These are phyloP conservation scores for Aspergillus haitiensis DNA, from an alignment of 495 filamentous ascomycete genomes.

Conservation along the genomic window DNA sequence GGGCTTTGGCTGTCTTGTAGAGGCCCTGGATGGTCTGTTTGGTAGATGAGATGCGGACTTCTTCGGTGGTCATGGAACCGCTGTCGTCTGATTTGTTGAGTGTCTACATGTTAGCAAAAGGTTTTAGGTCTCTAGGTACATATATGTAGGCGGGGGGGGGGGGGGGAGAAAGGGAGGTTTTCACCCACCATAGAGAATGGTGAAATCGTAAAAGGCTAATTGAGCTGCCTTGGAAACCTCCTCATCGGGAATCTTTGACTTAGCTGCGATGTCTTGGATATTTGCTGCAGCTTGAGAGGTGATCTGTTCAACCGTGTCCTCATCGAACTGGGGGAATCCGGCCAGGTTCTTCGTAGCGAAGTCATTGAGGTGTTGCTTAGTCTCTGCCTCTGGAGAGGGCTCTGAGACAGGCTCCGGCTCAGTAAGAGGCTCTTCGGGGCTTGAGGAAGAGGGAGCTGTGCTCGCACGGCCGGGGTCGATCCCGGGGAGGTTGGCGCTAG, in stretches of 20 bases:
- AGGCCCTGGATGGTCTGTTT: not conserved
- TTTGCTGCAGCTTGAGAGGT: not conserved
- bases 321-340: constrained; percentile 1
- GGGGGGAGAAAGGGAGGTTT: not conserved
- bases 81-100: not conserved
- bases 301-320: constrained; percentile 1
- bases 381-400: constrained; percentile 1
- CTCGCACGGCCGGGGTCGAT: constrained; percentile 4
- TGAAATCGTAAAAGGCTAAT: constrained; percentile 7
- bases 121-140: not conserved
- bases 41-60: not conserved
- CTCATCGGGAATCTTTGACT: not conserved
- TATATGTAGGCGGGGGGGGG: not conserved
- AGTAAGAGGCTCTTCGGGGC: not conserved
- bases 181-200: constrained; percentile 3
- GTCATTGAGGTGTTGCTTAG: constrained; percentile 4
- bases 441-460: not conserved
- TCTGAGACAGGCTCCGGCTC: not conserved
- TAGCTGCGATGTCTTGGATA: not conserved
- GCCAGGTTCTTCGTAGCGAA: constrained; percentile 4
- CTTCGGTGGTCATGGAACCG: constrained; percentile 7
- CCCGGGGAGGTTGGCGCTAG: not conserved
- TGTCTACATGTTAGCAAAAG: too few relatives aligned
- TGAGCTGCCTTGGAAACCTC: constrained; percentile 6
- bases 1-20: constrained; percentile 7